Conservation (phyloP, 1,139 yeast genomes). For the Lodderomyces beijingensis region DNA sequence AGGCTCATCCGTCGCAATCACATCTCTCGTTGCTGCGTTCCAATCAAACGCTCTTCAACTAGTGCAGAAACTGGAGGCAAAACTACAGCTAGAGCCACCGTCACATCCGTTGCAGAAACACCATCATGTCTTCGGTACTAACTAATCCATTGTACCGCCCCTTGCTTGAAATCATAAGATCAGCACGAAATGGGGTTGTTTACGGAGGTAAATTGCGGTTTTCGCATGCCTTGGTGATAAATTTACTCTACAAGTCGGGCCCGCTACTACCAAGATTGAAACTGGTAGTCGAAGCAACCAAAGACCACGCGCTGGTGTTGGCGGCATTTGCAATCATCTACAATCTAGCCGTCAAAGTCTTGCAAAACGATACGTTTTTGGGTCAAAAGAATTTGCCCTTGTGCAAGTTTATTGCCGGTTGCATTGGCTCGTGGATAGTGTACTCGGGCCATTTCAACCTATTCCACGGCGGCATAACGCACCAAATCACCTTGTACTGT, state of each 20-base stretch:
- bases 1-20: too few species aligned
- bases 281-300: conserved; percentile 54
- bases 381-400: conserved; percentile 28
- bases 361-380: conserved; percentile 31
- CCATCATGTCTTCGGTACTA: conserved; percentile 14
- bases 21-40: too few species aligned
- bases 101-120: too few species aligned
- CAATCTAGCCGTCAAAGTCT: conserved; percentile 35
- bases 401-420: conserved; percentile 57
- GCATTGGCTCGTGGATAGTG: conserved; percentile 59
- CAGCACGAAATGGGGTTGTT: conserved; percentile 52
- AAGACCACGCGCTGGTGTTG: conserved; percentile 62
- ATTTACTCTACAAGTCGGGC: conserved; percentile 48
- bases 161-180: conserved; percentile 33
- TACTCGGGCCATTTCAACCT: conserved; percentile 54
- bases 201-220: conserved; percentile 75
- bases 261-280: conserved; percentile 44
- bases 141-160: conserved; percentile 34
- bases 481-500: conserved; percentile 60
- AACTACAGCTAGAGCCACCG: too few species aligned
- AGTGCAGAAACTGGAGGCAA: too few species aligned
- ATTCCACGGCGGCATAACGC: conserved; percentile 48
- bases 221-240: conserved; percentile 69
- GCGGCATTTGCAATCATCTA: conserved; percentile 66
- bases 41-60: too few species aligned